Conservation (phyloP, 257 asterid species). For the Solanum tacnaense region DNA sequence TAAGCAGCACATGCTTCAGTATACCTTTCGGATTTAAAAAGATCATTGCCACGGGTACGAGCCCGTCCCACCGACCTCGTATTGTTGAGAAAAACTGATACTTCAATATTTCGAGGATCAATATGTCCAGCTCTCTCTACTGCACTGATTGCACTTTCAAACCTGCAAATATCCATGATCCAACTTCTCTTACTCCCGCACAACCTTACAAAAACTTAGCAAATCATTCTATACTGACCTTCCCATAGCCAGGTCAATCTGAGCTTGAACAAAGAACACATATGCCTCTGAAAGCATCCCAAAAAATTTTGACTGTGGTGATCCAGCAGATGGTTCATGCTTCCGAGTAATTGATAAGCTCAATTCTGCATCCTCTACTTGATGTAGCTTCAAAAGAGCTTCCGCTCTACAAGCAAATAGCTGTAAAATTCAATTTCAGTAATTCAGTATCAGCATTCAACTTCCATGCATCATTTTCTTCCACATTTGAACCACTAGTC, state of each 20-base stretch:
- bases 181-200: slow-evolving; percentile 2
- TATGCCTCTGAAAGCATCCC: slow-evolving; percentile 73
- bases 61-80: slow-evolving; percentile 59
- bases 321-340: slow-evolving; percentile 5
- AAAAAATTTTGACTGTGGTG: slow-evolving; percentile 36
- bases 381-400: slow-evolving; percentile 76
- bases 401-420: slow-evolving; percentile 79
- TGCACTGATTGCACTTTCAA: slow-evolving; percentile 53
- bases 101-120: slow-evolving; percentile 55
- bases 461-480: not conserved
- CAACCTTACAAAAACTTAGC: not conserved
- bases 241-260: slow-evolving; percentile 68
- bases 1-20: slow-evolving; percentile 93
- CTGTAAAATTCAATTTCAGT: slow-evolving; percentile 46
- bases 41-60: slow-evolving; percentile 83
- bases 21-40: slow-evolving; percentile 76
- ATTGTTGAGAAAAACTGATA: slow-evolving; percentile 39
- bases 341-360: slow-evolving; percentile 38
- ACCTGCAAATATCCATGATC: slow-evolving; percentile 37
- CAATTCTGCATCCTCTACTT: slow-evolving; percentile 42
- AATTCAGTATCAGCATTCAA: slow-evolving; percentile 6
- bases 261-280: slow-evolving; percentile 50
- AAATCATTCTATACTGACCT: slow-evolving; percentile 35
- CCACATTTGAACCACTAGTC: not conserved
- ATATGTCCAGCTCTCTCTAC: slow-evolving; percentile 53